Evolutionary conservation across 169 alveolate species (phyloP).

Genomic region (Plasmodium billcollinsi): DNA sequence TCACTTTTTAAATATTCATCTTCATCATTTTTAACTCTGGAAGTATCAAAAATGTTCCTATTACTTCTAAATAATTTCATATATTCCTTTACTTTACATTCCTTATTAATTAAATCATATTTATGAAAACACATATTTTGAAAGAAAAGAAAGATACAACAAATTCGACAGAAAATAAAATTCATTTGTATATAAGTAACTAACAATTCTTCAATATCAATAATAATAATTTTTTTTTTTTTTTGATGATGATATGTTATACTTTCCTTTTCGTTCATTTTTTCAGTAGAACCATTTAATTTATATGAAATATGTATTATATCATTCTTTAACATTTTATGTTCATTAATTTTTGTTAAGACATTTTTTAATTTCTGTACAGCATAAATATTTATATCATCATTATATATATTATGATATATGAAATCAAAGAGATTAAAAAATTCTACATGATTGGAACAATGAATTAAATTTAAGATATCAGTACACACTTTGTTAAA

Average conservation of each 20-base stretch:
- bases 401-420: background rate
- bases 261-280: background rate
- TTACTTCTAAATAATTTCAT: constrained; percentile 50
- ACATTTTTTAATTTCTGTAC: constrained; percentile 14
- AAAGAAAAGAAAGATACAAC: constrained; percentile 65
- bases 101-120: constrained; percentile 52
- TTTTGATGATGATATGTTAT: constrained; percentile 8
- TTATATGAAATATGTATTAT: background rate
- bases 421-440: constrained; percentile 38
- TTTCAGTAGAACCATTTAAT: background rate
- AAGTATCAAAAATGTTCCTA: constrained; percentile 49
- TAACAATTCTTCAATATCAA: constrained; percentile 73
- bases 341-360: background rate
- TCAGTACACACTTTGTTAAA: constrained; percentile 64
- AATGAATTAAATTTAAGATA: constrained; percentile 29
- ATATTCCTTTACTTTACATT: constrained; percentile 14
- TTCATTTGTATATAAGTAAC: constrained; percentile 66
- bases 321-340: background rate
- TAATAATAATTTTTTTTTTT: constrained; percentile 27
- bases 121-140: constrained; percentile 72
- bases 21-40: constrained; percentile 22
- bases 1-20: background rate
- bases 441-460: constrained; percentile 48
- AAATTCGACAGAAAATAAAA: constrained; percentile 61
- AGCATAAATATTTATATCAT: background rate